Percentiles rank a stretch among this genome's conserved stretches.
These are phyloP conservation scores for Murraya paniculata DNA, from an alignment of 345 rosid species.

Conservation along the genomic window DNA sequence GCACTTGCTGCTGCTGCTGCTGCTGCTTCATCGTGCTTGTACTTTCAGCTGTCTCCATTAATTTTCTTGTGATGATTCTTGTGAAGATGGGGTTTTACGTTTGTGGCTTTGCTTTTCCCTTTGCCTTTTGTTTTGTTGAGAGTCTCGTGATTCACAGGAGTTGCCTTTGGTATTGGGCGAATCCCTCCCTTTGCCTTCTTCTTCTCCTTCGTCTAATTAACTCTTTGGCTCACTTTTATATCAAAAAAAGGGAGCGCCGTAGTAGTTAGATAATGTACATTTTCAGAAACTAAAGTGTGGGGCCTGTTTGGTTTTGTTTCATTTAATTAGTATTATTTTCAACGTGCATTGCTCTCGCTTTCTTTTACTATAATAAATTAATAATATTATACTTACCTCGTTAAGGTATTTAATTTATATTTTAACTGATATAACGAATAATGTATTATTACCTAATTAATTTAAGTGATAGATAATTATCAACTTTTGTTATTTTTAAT, in stretches of 20 bases:
- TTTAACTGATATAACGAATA: too few species aligned
- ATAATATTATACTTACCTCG: too few species aligned
- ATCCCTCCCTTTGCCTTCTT: background rate
- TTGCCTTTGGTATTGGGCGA: background rate
- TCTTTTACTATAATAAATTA: too few species aligned
- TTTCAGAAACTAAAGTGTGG: background rate
- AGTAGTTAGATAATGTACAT: background rate
- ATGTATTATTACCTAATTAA: too few species aligned
- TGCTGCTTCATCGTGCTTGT: background rate
- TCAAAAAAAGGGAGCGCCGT: background rate
- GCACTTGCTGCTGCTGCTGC: slow-evolving; percentile 39
- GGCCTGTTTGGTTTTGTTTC: slow-evolving; percentile 22
- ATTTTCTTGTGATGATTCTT: slow-evolving; percentile 18
- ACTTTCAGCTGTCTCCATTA: slow-evolving; percentile 35
- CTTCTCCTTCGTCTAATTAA: background rate
- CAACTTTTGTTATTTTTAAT: too few species aligned
- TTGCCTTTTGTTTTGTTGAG: slow-evolving; percentile 1
- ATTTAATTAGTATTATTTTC: background rate
- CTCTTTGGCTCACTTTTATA: background rate
- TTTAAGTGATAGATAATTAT: too few species aligned
- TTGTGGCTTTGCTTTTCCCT: background rate
- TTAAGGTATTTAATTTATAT: too few species aligned
- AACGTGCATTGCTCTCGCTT: background rate
- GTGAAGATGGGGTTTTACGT: background rate
- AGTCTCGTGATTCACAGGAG: slow-evolving; percentile 35